These are phyloP conservation scores for Mycena haematopus DNA, from an alignment of 768 basidiomycete genomes.

Conservation along the genomic window DNA sequence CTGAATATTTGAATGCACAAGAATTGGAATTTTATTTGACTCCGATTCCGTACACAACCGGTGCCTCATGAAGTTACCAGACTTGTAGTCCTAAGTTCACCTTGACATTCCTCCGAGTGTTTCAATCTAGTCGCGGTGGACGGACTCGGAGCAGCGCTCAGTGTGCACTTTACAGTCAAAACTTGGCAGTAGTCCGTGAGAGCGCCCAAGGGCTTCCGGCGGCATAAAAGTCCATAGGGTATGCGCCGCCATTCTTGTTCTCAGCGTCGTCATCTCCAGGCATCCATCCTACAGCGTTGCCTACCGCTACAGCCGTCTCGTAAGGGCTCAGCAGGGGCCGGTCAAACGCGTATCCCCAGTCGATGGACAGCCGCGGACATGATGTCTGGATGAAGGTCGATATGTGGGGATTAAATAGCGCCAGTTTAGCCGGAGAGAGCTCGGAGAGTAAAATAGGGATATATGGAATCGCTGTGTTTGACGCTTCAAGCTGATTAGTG, in stretches of 20 bases:
- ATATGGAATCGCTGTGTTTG: slow-evolving; percentile 67
- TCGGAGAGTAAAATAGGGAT: slow-evolving; percentile 95
- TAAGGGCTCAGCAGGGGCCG: slow-evolving; percentile 91
- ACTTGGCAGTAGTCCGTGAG: slow-evolving; percentile 63
- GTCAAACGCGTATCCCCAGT: slow-evolving; percentile 98
- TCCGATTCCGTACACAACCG: too few relatives aligned
- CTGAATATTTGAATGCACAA: too few relatives aligned
- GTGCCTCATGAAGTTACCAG: too few relatives aligned
- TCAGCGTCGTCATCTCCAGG: slow-evolving; percentile 35
- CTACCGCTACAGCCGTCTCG: slow-evolving; percentile 88
- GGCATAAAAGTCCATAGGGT: slow-evolving; percentile 98
- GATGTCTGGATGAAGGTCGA: slow-evolving; percentile 95
- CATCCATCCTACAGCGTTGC: slow-evolving; percentile 72
- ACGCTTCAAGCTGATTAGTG: slow-evolving; percentile 67
- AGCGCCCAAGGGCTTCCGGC: slow-evolving; percentile 80
- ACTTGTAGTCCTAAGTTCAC: too few relatives aligned
- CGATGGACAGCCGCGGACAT: slow-evolving; percentile 94
- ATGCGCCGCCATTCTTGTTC: slow-evolving; percentile 52
- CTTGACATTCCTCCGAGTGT: too few relatives aligned
- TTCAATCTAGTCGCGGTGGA: too few relatives aligned
- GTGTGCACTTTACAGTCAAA: too few relatives aligned
- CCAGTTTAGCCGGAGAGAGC: slow-evolving; percentile 92
- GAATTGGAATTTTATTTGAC: too few relatives aligned
- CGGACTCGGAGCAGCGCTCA: too few relatives aligned
- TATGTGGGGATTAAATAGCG: slow-evolving; percentile 81